Evolutionary conservation across 1,139 yeast genomes (phyloP).

Genomic region (Saccharomyces hybrid): DNA sequence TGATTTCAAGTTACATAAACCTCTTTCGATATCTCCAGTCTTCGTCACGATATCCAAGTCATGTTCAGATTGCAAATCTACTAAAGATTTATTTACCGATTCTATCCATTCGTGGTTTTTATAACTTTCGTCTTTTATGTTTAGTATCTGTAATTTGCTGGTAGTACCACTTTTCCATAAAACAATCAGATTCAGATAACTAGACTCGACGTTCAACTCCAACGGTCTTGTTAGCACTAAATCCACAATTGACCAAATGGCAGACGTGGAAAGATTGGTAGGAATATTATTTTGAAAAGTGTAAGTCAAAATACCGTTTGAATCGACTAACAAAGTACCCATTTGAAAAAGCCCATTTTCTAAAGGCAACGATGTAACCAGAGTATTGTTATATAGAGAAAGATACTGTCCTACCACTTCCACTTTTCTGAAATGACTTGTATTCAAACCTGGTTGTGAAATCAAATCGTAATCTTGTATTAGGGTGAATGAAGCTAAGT

Average conservation of each 20-base stretch:
- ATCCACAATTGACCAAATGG: slow-evolving; percentile 45
- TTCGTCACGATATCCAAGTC: slow-evolving; percentile 12
- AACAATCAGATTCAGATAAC: slow-evolving; percentile 32
- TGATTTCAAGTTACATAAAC: slow-evolving; percentile 20
- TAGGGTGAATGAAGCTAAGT: slow-evolving; percentile 35
- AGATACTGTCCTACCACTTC: slow-evolving; percentile 22
- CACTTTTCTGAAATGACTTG: slow-evolving; percentile 16
- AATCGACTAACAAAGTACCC: slow-evolving; percentile 32
- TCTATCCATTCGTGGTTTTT: slow-evolving; percentile 27
- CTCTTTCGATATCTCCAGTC: slow-evolving; percentile 16
- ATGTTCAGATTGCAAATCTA: slow-evolving; percentile 20
- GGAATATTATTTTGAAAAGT: slow-evolving; percentile 12
- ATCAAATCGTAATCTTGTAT: slow-evolving; percentile 32
- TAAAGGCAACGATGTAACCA: slow-evolving; percentile 37
- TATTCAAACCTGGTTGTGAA: neutral
- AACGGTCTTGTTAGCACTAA: slow-evolving; percentile 28
- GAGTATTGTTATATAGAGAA: slow-evolving; percentile 17
- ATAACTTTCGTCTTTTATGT: slow-evolving; percentile 26
- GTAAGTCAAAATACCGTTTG: slow-evolving; percentile 14
- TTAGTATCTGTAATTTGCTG: slow-evolving; percentile 38
- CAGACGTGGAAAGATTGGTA: slow-evolving; percentile 30
- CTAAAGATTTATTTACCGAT: slow-evolving; percentile 22
- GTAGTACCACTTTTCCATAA: slow-evolving; percentile 62
- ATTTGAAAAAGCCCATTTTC: slow-evolving; percentile 40
- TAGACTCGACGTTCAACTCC: slow-evolving; percentile 15